Base-by-base conservation (phyloP, 208 protist species). In the Trypanosoma melophagium region DNA sequence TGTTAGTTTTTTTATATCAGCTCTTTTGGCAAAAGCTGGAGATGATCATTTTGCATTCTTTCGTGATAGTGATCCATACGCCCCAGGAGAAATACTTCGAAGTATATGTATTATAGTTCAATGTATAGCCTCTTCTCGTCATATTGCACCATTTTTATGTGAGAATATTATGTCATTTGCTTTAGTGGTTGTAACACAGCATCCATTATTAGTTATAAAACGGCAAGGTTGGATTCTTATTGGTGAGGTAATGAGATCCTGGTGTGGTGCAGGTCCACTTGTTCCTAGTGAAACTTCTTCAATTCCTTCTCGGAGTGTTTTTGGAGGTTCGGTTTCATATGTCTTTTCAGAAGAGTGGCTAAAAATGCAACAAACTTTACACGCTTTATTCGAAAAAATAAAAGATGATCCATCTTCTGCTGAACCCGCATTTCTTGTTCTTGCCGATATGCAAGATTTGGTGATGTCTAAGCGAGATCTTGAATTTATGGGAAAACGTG, bases 41-140 rank as follows among this genome's bases (percentile, higher is more conserved):
- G 66, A 65, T 8, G 84, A 90, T 47, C 81, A 93, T 71, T 81
- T 72, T 63, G 60, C 74, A 7, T 94, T 94, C 76, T 90, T 90
- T 59, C 74, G 82, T 52, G 76, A 80, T 16, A 54, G 16, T 24
- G 88, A 94, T 55, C 80, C 83, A 1, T 90, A 89, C 60, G 83
- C 79, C 0, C 83, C 88, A 24, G 74, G 67, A 28, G 84, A 86
- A 66, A 66, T 83, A 47, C 66, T 86, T 38, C 63, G 68, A 71
- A 65, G 66, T 51, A 67, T 80, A 49, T 62, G 69, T 31, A 56
- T 57, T 54, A 57, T 86, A 17, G 60, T 83, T 47, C 71, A 78
- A 61, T 49, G 35, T 40, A 56, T 77, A 31, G 47, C 66, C 14
- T 66, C 58, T 8, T 54, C 38, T 16, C 45, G 76, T 1, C 74